Evolutionary conservation across 2,329 filamentous ascomycete species (phyloP), one percentile per base, ranked within the genome.

Genomic region (Thelonectria olida): DNA sequence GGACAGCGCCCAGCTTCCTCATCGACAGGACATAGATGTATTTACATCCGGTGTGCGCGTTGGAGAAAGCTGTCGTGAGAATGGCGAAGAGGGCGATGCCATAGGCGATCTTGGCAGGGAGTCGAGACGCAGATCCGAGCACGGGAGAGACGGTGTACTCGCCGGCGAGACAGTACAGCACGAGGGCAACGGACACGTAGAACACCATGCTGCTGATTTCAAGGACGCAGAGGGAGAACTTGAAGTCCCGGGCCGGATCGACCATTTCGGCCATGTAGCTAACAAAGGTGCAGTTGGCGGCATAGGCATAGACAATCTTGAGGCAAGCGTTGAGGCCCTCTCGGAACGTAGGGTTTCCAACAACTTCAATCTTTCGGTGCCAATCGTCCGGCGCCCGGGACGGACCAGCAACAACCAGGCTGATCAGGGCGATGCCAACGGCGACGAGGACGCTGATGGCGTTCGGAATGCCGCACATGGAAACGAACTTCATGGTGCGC

Each of bases 251-350:
- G 0, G 51, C 51, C 0, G 69, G 69, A 0, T 73, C 53, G 0
- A 60, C 22, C 71, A 74, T 72, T 41, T 73, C 71, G 0, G 67
- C 66, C 66, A 73, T 72, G 4, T 73, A 72, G 1, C 58, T 60
- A 2, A 78, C 65, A 19, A 70, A 71, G 3, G 68, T 69, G 1
- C 66, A 68, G 23, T 72, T 71, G 3, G 69, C 72, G 0, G 71
- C 73, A 17, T 72, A 73, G 1, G 70, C 69, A 15, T 68, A 73
- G 0, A 67, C 61, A 2, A 74, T 63, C 5, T 67, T 48, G 15
- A 72, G 41, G 3, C 67, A 71, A 1, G 68, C 65, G n/a, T 66
- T 71, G 2, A 71, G 59, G 0, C 68, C 69, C 9, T 72, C 63
- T 0, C 66, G 67, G 42, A 74, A 74, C 1, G 51, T 51, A 0